Evolutionary conservation across 2,329 filamentous ascomycete species (phyloP).

Genomic region (Penicillium aurantiogriseum): DNA sequence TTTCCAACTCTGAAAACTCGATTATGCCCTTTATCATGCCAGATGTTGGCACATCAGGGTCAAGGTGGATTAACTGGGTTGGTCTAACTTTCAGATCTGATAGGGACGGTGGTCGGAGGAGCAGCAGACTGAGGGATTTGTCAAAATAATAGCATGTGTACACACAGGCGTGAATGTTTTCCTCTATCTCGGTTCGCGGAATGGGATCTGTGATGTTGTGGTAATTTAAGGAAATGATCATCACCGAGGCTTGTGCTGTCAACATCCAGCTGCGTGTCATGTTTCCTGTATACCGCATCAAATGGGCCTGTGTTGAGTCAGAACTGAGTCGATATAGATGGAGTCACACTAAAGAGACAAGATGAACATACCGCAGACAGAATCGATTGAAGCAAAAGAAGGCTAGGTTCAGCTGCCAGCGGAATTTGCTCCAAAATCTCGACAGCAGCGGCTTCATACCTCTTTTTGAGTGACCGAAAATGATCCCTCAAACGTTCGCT

Average conservation of each 20-base stretch:
- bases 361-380: slow-evolving; percentile 17
- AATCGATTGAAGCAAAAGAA: slow-evolving; percentile 22
- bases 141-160: slow-evolving; percentile 26
- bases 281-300: slow-evolving; percentile 24
- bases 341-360: neutral
- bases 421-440: slow-evolving; percentile 21
- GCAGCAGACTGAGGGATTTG: slow-evolving; percentile 24
- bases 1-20: slow-evolving; percentile 19
- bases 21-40: slow-evolving; percentile 20
- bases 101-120: slow-evolving; percentile 23
- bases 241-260: slow-evolving; percentile 15
- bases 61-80: slow-evolving; percentile 18
- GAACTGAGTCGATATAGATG: neutral
- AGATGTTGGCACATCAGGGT: slow-evolving; percentile 20
- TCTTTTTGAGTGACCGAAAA: slow-evolving; percentile 21
- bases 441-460: slow-evolving; percentile 19
- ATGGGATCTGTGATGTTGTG: slow-evolving; percentile 22
- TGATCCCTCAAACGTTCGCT: slow-evolving; percentile 18
- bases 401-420: slow-evolving; percentile 19
- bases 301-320: slow-evolving; percentile 14
- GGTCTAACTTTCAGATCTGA: slow-evolving; percentile 23
- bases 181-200: slow-evolving; percentile 19
- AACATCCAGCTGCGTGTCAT: slow-evolving; percentile 28
- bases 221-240: slow-evolving; percentile 25
- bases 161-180: slow-evolving; percentile 21